Evolutionary conservation across 306 rosid genomes (phyloP).

Genomic region (Cucurbita moschata): DNA sequence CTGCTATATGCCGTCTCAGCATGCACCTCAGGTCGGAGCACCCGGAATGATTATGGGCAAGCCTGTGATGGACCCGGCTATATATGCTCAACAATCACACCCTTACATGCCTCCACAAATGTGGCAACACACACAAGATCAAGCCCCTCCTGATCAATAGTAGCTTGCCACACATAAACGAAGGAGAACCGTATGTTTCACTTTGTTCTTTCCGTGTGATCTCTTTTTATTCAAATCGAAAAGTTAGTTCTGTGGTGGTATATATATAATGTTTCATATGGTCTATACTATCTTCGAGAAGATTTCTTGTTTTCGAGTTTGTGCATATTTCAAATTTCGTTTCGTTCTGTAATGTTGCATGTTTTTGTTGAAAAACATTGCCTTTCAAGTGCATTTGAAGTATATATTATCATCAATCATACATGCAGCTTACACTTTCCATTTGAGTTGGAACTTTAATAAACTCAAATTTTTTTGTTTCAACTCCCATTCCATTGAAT

Average conservation of each 20-base stretch:
- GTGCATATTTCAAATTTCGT: not conserved
- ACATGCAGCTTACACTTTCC: not conserved
- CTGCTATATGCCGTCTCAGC: conserved; percentile 26
- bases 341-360: not conserved
- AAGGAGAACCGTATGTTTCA: conserved; percentile 15
- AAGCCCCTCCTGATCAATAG: conserved; percentile 38
- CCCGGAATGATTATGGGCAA: conserved; percentile 50
- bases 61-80: conserved; percentile 38
- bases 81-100: conserved; percentile 36
- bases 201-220: not conserved
- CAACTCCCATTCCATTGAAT: not conserved
- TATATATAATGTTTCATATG: not conserved
- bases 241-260: conserved; percentile 1
- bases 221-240: not conserved
- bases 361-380: conserved; percentile 15
- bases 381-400: conserved; percentile 1
- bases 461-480: not conserved
- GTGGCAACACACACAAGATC: conserved; percentile 46
- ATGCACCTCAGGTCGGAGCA: conserved; percentile 31
- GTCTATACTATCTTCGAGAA: not conserved
- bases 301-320: not conserved
- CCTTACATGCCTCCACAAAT: conserved; percentile 42
- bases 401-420: conserved; percentile 1
- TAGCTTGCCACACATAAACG: not conserved
- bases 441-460: not conserved